These are phyloP conservation scores for Trichoderma asperelloides DNA, from an alignment of 495 filamentous ascomycete genomes.

Conservation along the genomic window DNA sequence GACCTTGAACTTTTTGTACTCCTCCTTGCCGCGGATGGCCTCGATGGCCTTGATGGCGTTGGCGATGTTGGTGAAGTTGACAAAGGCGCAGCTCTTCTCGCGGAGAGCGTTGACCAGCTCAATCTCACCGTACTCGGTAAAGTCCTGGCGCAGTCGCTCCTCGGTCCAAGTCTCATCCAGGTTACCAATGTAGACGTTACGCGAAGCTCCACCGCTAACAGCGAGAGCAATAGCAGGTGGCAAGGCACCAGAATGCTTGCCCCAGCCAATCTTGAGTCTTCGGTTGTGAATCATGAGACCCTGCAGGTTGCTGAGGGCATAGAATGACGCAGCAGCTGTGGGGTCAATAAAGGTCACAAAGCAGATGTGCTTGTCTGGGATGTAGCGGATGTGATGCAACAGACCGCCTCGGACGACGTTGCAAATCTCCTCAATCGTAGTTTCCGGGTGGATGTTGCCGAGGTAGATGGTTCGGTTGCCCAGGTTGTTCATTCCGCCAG, in stretches of 20 bases:
- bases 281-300: slow-evolving; percentile 99
- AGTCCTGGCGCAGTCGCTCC: slow-evolving; percentile 90
- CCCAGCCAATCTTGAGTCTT: slow-evolving; percentile 96
- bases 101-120: slow-evolving; percentile 93
- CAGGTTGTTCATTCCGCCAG: slow-evolving; percentile 92
- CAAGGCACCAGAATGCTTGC: slow-evolving; percentile 95
- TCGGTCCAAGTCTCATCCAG: slow-evolving; percentile 95
- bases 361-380: slow-evolving; percentile 99
- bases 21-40: slow-evolving; percentile 84
- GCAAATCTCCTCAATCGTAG: slow-evolving; percentile 96
- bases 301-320: slow-evolving; percentile 92
- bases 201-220: slow-evolving; percentile 88
- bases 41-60: slow-evolving; percentile 99
- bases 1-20: slow-evolving; percentile 97
- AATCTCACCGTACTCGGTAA: slow-evolving; percentile 96
- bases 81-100: slow-evolving; percentile 98
- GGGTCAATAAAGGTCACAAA: slow-evolving; percentile 99
- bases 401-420: slow-evolving; percentile 91
- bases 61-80: slow-evolving; percentile 99
- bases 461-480: slow-evolving; percentile 97
- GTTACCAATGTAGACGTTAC: slow-evolving; percentile 97
- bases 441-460: slow-evolving; percentile 97
- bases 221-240: slow-evolving; percentile 94
- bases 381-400: slow-evolving; percentile 96
- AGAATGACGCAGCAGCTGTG: slow-evolving; percentile 95